Conservation (phyloP, 768 basidiomycete species). For the Lentinula aciculospora region DNA sequence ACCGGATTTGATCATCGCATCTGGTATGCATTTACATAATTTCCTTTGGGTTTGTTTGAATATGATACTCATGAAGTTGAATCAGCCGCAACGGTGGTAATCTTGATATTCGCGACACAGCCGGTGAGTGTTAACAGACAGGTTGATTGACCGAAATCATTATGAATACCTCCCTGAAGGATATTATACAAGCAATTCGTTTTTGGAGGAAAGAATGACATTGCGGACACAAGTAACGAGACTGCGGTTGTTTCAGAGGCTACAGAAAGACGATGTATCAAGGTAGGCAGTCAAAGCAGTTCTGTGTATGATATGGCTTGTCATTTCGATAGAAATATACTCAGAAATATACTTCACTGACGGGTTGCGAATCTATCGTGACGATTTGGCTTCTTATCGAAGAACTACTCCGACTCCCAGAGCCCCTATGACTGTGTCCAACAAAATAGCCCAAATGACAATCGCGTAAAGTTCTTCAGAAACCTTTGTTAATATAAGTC, state of each 20-base stretch:
- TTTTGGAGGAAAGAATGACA: conserved; percentile 22
- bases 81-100: conserved; percentile 35
- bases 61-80: background rate
- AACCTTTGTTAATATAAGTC: conserved; percentile 20
- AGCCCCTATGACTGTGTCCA: conserved; percentile 50
- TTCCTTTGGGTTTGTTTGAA: background rate
- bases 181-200: conserved; percentile 28
- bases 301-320: background rate
- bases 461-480: conserved; percentile 39
- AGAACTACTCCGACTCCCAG: conserved; percentile 15
- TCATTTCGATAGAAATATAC: background rate
- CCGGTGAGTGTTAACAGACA: conserved; percentile 16
- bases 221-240: background rate
- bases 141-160: background rate
- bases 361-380: background rate
- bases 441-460: conserved; percentile 51
- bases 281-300: background rate
- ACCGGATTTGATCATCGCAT: conserved; percentile 42
- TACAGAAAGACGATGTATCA: background rate
- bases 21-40: conserved; percentile 21
- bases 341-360: too few species aligned
- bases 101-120: conserved; percentile 45
- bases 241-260: background rate
- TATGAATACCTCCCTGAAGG: conserved; percentile 16
- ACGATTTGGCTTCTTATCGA: background rate